Base-by-base conservation (phyloP, 768 basidiomycete species). In the Botryobasidium botryosum region DNA sequence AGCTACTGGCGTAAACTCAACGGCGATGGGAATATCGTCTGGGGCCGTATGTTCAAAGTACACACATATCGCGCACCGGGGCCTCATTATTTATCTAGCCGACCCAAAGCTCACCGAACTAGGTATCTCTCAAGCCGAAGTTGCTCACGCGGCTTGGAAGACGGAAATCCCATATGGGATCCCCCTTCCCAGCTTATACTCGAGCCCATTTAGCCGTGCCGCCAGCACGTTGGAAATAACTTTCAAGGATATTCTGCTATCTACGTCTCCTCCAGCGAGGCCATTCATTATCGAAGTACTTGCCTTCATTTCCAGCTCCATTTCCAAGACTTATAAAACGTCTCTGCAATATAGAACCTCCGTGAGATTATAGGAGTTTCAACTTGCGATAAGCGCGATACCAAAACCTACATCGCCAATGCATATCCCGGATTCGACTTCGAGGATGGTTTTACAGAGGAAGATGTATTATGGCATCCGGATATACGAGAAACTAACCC, bases 301-400 rank as follows among this genome's bases (percentile, higher is more conserved):
- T 3, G n/a, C 26, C 25, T 25, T 29, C 35, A 6, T n/a, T n/a
- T n/a, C n/a, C n/a, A n/a, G n/a, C n/a, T n/a, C n/a, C n/a, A n/a
- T n/a, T n/a, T n/a, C n/a, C n/a, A n/a, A n/a, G n/a, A n/a, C n/a
- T n/a, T n/a, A n/a, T n/a, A n/a, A n/a, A n/a, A n/a, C n/a, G n/a
- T n/a, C n/a, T n/a, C n/a, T n/a, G n/a, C n/a, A n/a, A n/a, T n/a
- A n/a, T 46, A 84, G 82, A 68, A 77, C 48, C 69, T 72, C 39
- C 71, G 80, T 25, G 82, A 85, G 57, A 67, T 67, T 48, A 70
- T 72, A 47, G 73, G 79, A 0, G 67, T 71, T 1, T 78, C 82
- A 47, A 81, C 79, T 0, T 82, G 79, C 53, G 81, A 85, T 57
- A 68, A 70, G 50, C 70, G 81, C 12, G 63, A 64, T 17, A 62